These are phyloP conservation scores for Rhodotorula sp. DNA, from an alignment of 1,284 basidiomycete species.

Conservation along the genomic window DNA sequence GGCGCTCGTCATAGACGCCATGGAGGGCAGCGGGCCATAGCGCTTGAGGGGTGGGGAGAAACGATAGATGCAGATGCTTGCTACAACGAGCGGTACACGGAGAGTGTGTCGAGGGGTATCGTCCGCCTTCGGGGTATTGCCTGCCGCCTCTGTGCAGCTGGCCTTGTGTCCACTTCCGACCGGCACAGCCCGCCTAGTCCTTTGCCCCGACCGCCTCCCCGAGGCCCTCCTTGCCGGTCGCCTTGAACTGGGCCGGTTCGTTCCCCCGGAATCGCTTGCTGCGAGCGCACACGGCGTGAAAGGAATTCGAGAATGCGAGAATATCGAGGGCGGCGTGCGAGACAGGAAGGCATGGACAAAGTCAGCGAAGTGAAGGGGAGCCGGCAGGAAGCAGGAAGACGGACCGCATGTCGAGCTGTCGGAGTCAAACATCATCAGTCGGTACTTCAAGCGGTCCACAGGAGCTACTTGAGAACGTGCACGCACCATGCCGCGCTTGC, in stretches of 20 bases:
- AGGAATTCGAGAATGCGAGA: neutral
- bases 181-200: neutral
- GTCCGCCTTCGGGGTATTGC: neutral
- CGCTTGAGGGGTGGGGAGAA: too few relatives aligned
- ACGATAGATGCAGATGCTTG: too few relatives aligned
- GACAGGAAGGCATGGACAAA: neutral
- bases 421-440: too few relatives aligned
- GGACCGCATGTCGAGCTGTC: constrained; percentile 42
- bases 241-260: constrained; percentile 38
- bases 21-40: neutral
- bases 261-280: constrained; percentile 42
- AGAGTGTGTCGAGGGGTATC: too few relatives aligned
- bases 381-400: neutral
- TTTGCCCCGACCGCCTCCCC: constrained; percentile 21
- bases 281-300: neutral
- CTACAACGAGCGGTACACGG: too few relatives aligned
- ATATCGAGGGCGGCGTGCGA: neutral
- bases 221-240: constrained; percentile 29
- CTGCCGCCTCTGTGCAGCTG: too few relatives aligned
- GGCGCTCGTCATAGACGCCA: constrained; percentile 44
- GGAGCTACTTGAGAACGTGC: too few relatives aligned
- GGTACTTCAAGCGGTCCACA: too few relatives aligned
- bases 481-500: constrained; percentile 81
- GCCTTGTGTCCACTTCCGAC: too few relatives aligned
- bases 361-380: neutral